Conservation (phyloP, 805 yeast genomes). For the Candida broadrunensis region DNA sequence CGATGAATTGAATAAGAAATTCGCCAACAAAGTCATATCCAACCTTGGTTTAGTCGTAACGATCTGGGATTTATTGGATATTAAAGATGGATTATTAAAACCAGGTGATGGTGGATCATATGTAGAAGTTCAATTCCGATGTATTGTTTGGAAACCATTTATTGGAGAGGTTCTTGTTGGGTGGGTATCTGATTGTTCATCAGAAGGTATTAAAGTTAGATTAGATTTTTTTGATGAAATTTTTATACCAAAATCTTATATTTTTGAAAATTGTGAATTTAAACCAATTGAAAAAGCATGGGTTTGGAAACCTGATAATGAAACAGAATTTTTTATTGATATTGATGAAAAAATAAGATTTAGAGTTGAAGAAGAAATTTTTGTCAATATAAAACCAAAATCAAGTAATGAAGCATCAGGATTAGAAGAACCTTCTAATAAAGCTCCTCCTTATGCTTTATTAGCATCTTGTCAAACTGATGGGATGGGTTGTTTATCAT, state of each 20-base stretch:
- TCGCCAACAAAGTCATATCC: conserved; percentile 79
- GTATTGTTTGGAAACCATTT: conserved; percentile 87
- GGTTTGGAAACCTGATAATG: conserved; percentile 86
- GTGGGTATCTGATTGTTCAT: conserved; percentile 85
- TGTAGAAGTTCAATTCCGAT: conserved; percentile 69
- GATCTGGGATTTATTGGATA: conserved; percentile 77
- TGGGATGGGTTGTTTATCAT: conserved; percentile 93
- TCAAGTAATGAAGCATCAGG: conserved; percentile 54
- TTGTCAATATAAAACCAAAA: conserved; percentile 78
- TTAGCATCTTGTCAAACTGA: conserved; percentile 91
- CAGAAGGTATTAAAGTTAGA: conserved; percentile 81
- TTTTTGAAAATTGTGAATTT: conserved; percentile 75
- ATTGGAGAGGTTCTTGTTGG: conserved; percentile 92
- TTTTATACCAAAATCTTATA: conserved; percentile 76
- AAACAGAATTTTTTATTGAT: conserved; percentile 77
- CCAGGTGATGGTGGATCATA: conserved; percentile 95
- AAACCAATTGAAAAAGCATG: conserved; percentile 83
- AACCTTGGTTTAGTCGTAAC: conserved; percentile 82
- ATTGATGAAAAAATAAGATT: conserved; percentile 88
- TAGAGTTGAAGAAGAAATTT: conserved; percentile 85
- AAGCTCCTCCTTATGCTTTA: conserved; percentile 77
- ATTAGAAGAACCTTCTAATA: conserved; percentile 32
- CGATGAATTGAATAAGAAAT: conserved; percentile 80
- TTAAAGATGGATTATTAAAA: conserved; percentile 82
- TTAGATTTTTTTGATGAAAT: conserved; percentile 91